phyloP scores from a whole-genome alignment of 768 basidiomycete genomes.

The Paxillus involutus region DNA sequence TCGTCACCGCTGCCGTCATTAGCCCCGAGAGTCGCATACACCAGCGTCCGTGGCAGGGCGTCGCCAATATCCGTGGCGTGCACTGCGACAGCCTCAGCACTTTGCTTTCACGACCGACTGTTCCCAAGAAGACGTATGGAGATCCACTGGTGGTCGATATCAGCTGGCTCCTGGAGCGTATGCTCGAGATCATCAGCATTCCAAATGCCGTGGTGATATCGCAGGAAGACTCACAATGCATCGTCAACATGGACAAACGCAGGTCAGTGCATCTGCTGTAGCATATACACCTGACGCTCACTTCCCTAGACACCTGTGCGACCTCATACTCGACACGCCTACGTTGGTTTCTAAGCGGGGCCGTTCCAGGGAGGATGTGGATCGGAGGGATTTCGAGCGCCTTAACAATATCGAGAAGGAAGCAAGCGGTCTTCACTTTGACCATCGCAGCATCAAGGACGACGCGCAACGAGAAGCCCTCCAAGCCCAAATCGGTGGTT shows the following conservation, averaged over 20 bases:
- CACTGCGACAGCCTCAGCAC: constrained; percentile 60
- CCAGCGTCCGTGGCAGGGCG: constrained; percentile 73
- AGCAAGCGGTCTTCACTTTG: too few relatives aligned
- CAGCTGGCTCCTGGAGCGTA: constrained; percentile 80
- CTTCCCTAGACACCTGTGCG: constrained; percentile 58
- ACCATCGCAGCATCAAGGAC: too few relatives aligned
- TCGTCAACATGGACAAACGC: constrained; percentile 83
- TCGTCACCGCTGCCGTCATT: constrained; percentile 70
- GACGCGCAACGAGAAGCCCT: too few relatives aligned
- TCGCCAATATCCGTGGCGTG: constrained; percentile 62
- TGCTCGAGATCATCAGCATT: constrained; percentile 75
- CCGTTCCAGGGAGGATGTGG: constrained; percentile 52
- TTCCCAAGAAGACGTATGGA: constrained; percentile 43
- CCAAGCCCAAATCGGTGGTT: too few relatives aligned
- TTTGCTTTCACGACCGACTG: constrained; percentile 52
- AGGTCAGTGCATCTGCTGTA: constrained; percentile 45
- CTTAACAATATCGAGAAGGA: too few relatives aligned
- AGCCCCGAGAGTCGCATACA: constrained; percentile 81
- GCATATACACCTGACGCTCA: constrained; percentile 11
- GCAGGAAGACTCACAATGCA: constrained; percentile 50
- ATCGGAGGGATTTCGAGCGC: constrained; percentile 71
- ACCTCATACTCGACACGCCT: constrained; percentile 57
- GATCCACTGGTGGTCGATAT: constrained; percentile 70
- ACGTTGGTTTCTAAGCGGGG: constrained; percentile 43
- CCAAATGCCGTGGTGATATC: constrained; percentile 65